These are phyloP conservation scores for Insectozyma bohioensis DNA, from an alignment of 1,139 yeast species.

Conservation along the genomic window DNA sequence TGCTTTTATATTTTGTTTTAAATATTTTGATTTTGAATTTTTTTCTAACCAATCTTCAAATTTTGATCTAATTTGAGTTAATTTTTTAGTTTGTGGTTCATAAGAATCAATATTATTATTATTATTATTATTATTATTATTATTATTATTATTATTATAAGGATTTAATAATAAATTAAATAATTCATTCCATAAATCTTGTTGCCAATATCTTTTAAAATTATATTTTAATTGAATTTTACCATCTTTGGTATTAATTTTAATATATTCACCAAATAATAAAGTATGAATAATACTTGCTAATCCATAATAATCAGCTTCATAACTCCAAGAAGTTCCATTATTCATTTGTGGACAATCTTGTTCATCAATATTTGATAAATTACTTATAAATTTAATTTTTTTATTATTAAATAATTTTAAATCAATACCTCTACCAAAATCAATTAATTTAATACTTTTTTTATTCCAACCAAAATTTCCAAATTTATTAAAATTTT, in stretches of 20 bases:
- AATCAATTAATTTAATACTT: slow-evolving; percentile 73
- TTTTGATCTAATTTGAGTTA: slow-evolving; percentile 32
- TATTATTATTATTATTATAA: slow-evolving; percentile 7
- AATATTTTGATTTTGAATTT: slow-evolving; percentile 17
- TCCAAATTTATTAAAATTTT: slow-evolving; percentile 32
- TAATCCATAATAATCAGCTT: slow-evolving; percentile 82
- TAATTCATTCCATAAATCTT: slow-evolving; percentile 63
- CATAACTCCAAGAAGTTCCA: slow-evolving; percentile 69
- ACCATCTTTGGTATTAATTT: slow-evolving; percentile 31
- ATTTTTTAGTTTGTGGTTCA: slow-evolving; percentile 37
- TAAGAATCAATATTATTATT: slow-evolving; percentile 2
- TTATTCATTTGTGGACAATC: slow-evolving; percentile 77
- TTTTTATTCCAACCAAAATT: slow-evolving; percentile 49
- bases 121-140: slow-evolving; percentile 12
- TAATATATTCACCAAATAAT: slow-evolving; percentile 67
- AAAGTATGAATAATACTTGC: slow-evolving; percentile 75
- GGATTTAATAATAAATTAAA: slow-evolving; percentile 70
- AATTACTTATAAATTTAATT: slow-evolving; percentile 57
- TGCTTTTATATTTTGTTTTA: slow-evolving; percentile 19
- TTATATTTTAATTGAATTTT: slow-evolving; percentile 39
- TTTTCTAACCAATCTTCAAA: slow-evolving; percentile 47
- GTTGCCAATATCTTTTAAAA: slow-evolving; percentile 80
- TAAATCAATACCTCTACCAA: slow-evolving; percentile 80
- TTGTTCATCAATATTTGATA: slow-evolving; percentile 62
- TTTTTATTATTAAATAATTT: slow-evolving; percentile 47